Evolutionary conservation across 2,329 filamentous ascomycete genomes (phyloP), one percentile per base, ranked within the genome.

Genomic region (Aspergillus versicolor): DNA sequence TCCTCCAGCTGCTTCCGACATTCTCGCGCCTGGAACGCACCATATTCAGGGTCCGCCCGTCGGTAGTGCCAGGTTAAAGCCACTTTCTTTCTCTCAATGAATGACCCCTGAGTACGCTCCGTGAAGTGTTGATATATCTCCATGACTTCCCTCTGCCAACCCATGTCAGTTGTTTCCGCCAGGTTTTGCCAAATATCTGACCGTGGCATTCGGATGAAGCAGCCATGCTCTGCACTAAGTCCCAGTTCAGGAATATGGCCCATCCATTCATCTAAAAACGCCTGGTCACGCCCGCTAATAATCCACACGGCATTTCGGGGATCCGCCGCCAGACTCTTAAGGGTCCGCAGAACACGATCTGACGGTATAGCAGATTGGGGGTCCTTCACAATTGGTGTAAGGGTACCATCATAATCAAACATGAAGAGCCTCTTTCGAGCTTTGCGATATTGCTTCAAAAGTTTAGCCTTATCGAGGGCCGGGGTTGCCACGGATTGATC

Each of bases 11-110:
- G 86, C 72, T 88, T 89, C 63, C 92, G 88, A 69, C 91, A 95
- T 71, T 92, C 88, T 22, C 82, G 84, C 5, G 92, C 87, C 77
- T 93, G 89, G 75, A 90, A 89, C 0, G 85, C 76, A 17, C 91
- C 93, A 61, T 90, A 90, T 65, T 95, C 90, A 1, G 91, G 91
- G 68, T 97, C 91, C 1, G 91, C 91, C 27, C 91, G 86, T 41
- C 94, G 90, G 75, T 97, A 99, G 72, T 99, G 94, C 94, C 94
- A 97, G 3, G 94, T 97, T 48, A 97, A 78, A 4, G 94, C 92
- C 62, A 95, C 94, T 62, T 92, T 89, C 77, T 99, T 99, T 59
- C 89, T 86, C 75, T 99, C 94, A 60, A 97, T 92, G 71, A 95
- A 96, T 0, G 92, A 93, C 6, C 92, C 94, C 63, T 89, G 88